Conservation (phyloP, 2,329 filamentous ascomycete species). For the Cephalotrichum gorgonifer region DNA sequence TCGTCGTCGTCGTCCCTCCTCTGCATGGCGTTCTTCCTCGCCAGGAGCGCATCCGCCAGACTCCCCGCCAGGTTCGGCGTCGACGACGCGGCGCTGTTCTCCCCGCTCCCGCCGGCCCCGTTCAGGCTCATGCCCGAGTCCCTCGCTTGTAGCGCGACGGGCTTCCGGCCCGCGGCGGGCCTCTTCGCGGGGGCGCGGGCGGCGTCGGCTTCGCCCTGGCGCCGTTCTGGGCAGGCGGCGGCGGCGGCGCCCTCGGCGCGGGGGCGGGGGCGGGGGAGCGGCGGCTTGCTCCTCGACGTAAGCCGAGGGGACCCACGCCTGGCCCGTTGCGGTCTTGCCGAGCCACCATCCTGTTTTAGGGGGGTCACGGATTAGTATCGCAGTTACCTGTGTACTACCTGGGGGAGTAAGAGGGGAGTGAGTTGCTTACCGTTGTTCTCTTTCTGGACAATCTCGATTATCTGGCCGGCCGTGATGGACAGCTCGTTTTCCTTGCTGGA, state of each 20-base stretch:
- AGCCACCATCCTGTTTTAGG: constrained; percentile 99
- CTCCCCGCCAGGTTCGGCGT: constrained; percentile 61
- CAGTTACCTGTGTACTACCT: not conserved
- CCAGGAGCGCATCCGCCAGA: constrained; percentile 67
- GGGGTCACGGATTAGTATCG: too few species aligned
- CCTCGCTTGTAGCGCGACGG: constrained; percentile 52
- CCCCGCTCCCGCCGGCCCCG: constrained; percentile 46
- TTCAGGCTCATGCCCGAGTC: constrained; percentile 60
- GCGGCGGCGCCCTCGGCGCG: constrained; percentile 53
- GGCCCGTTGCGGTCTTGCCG: constrained; percentile 60
- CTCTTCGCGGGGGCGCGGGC: constrained; percentile 74
- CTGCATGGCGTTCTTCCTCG: constrained; percentile 67
- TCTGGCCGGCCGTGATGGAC: constrained; percentile 65
- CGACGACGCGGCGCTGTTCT: constrained; percentile 41
- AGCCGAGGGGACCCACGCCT: constrained; percentile 88
- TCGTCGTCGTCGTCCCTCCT: constrained; percentile 60
- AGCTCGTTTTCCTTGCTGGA: constrained; percentile 81
- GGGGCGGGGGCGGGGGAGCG: constrained; percentile 43
- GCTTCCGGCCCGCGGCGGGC: constrained; percentile 62
- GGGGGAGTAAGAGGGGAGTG: constrained; percentile 7
- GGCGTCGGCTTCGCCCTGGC: constrained; percentile 53
- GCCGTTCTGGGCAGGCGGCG: constrained; percentile 32
- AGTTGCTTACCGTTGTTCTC: constrained; percentile 74
- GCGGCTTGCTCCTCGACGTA: constrained; percentile 81
- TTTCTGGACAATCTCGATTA: constrained; percentile 86